phyloP scores from a whole-genome alignment of 495 filamentous ascomycete genomes.

The Penicillium riverlandense region DNA sequence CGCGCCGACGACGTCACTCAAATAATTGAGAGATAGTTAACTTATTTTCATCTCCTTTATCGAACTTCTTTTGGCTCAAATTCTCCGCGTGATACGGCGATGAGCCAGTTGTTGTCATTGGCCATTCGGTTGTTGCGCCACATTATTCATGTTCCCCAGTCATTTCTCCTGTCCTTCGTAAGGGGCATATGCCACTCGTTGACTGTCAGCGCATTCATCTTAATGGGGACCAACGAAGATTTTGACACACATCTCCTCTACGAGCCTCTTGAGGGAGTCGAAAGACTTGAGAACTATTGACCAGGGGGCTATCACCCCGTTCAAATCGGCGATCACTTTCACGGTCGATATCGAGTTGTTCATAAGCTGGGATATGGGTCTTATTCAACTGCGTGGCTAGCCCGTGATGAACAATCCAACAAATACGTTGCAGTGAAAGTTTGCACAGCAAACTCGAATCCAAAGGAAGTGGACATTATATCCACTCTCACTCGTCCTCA shows the following conservation, averaged over 20 bases:
- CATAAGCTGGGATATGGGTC: slow-evolving; percentile 28
- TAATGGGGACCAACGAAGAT: slow-evolving; percentile 9
- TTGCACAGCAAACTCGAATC: slow-evolving; percentile 19
- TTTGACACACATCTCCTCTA: slow-evolving; percentile 10
- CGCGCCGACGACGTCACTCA: too few species aligned
- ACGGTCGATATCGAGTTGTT: slow-evolving; percentile 26
- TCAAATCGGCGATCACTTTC: slow-evolving; percentile 24
- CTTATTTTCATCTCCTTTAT: slow-evolving; percentile 5
- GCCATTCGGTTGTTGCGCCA: slow-evolving; percentile 6
- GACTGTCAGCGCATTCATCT: slow-evolving; percentile 11
- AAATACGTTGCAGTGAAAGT: slow-evolving; percentile 30
- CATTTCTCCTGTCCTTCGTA: slow-evolving; percentile 4
- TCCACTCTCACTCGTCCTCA: slow-evolving; percentile 6
- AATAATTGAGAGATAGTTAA: too few species aligned
- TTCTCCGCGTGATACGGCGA: slow-evolving; percentile 3
- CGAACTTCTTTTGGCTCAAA: slow-evolving; percentile 2
- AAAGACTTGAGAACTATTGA: slow-evolving; percentile 22
- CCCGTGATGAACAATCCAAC: slow-evolving; percentile 14
- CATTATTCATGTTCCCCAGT: slow-evolving; percentile 2
- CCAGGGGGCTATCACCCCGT: slow-evolving; percentile 28
- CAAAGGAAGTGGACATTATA: slow-evolving; percentile 17
- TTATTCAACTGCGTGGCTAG: slow-evolving; percentile 29
- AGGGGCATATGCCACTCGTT: slow-evolving; percentile 7
- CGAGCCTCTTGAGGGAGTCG: slow-evolving; percentile 22
- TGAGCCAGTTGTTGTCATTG: slow-evolving; percentile 6